Evolutionary conservation across 768 basidiomycete species (phyloP).

Genomic region (Boletus sp.): DNA sequence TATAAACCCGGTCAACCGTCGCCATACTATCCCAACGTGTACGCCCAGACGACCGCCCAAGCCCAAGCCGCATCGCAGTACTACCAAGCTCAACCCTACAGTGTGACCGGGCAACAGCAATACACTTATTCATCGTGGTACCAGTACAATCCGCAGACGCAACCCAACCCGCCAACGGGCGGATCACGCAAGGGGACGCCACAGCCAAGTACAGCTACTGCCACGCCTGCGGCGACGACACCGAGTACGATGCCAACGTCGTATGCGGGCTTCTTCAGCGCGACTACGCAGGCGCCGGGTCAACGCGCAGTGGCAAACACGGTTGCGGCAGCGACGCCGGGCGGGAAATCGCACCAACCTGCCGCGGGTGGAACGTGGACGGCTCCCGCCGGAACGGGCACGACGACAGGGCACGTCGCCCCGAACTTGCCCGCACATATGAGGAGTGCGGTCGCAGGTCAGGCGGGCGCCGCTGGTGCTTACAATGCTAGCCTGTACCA

Average conservation of each 20-base stretch:
- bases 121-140: constrained; percentile 46
- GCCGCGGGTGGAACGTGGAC: constrained; percentile 24
- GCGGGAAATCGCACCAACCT: constrained; percentile 32
- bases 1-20: constrained; percentile 39
- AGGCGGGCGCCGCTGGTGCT: constrained; percentile 15
- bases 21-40: constrained; percentile 31
- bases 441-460: constrained; percentile 27
- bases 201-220: constrained; percentile 35
- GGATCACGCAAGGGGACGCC: constrained; percentile 44
- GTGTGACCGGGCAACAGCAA: constrained; percentile 35
- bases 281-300: constrained; percentile 27
- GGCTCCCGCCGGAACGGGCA: constrained; percentile 21
- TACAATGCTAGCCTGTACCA: constrained; percentile 26
- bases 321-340: constrained; percentile 32
- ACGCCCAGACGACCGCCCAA: constrained; percentile 25
- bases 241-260: constrained; percentile 30
- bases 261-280: constrained; percentile 42
- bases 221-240: constrained; percentile 22
- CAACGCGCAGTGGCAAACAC: constrained; percentile 58
- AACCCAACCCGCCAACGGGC: constrained; percentile 17
- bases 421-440: constrained; percentile 44
- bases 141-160: constrained; percentile 36
- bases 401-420: constrained; percentile 26
- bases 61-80: constrained; percentile 33
- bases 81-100: constrained; percentile 36